Conservation (phyloP, 2,329 filamentous ascomycete genomes). For the Chlorencoelia australis region DNA sequence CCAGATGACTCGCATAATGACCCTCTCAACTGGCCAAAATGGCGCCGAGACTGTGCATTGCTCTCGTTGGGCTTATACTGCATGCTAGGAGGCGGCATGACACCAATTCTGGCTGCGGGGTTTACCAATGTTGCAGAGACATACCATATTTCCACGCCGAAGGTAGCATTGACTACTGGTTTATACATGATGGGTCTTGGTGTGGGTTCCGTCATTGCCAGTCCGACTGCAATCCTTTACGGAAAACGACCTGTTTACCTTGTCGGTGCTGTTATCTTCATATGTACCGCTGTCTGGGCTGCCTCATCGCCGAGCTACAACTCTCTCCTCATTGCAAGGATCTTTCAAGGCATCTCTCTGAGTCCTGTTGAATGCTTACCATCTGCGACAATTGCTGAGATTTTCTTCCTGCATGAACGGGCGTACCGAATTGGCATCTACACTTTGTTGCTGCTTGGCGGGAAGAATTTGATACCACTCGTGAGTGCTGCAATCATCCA, state of each 20-base stretch:
- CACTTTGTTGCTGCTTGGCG: conserved; percentile 75
- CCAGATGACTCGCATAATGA: conserved; percentile 87
- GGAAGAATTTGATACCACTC: conserved; percentile 83
- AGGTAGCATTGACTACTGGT: conserved; percentile 79
- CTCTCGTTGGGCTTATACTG: conserved; percentile 83
- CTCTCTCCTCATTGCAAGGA: conserved; percentile 69
- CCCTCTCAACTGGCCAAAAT: conserved; percentile 81
- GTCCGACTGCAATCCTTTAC: conserved; percentile 81
- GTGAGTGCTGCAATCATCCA: conserved; percentile 80
- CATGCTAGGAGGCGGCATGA: conserved; percentile 88
- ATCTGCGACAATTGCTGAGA: conserved; percentile 89
- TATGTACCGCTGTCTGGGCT: conserved; percentile 71
- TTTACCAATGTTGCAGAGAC: conserved; percentile 69
- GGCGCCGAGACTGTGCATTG: conserved; percentile 70
- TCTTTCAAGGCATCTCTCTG: conserved; percentile 81
- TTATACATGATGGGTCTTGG: conserved; percentile 92
- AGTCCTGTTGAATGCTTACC: conserved; percentile 88
- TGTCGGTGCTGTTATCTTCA: conserved; percentile 64
- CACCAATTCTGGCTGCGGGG: conserved; percentile 78
- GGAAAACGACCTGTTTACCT: conserved; percentile 91
- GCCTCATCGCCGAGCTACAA: conserved; percentile 71
- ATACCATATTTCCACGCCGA: conserved; percentile 56
- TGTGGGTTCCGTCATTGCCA: conserved; percentile 72
- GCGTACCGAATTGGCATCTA: conserved; percentile 92
- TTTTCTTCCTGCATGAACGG: conserved; percentile 90